These are phyloP conservation scores for Warburgia ugandensis DNA, from an alignment of 164 flowering plant genomes.

Conservation along the genomic window DNA sequence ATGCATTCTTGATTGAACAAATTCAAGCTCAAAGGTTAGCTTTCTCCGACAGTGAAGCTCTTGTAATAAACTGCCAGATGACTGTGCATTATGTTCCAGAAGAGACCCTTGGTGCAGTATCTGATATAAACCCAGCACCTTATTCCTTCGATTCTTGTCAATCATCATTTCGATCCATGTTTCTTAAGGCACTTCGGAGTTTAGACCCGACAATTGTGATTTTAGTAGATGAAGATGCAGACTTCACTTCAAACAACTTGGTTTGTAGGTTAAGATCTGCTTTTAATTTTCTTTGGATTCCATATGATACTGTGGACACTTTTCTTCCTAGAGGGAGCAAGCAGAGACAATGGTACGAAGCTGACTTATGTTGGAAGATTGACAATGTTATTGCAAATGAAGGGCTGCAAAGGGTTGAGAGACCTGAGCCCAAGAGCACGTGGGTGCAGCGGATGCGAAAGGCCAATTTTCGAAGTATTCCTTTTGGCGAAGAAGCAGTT, in stretches of 20 bases:
- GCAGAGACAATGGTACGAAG: slow-evolving; percentile 82
- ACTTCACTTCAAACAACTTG: slow-evolving; percentile 60
- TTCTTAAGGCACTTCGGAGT: slow-evolving; percentile 47
- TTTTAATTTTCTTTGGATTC: slow-evolving; percentile 79
- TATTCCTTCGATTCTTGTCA: too few species aligned
- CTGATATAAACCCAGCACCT: slow-evolving; percentile 9
- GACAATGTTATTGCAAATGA: slow-evolving; percentile 79
- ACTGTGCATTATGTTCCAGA: slow-evolving; percentile 72
- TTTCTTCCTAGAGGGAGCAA: slow-evolving; percentile 59
- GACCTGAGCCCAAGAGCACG: slow-evolving; percentile 54
- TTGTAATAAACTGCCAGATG: slow-evolving; percentile 85
- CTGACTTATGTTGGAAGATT: slow-evolving; percentile 75
- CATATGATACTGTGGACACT: slow-evolving; percentile 75
- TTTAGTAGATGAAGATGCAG: slow-evolving; percentile 84
- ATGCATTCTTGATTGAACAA: slow-evolving; percentile 54
- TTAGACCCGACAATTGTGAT: slow-evolving; percentile 63
- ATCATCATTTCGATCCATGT: slow-evolving; percentile 33
- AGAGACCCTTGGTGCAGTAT: slow-evolving; percentile 31
- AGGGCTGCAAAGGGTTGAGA: slow-evolving; percentile 62
- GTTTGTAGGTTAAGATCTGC: slow-evolving; percentile 68
- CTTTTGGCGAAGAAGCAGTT: slow-evolving; percentile 58
- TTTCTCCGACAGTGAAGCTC: slow-evolving; percentile 39
- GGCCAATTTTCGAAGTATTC: slow-evolving; percentile 39
- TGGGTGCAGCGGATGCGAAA: slow-evolving; percentile 83
- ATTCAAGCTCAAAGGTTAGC: slow-evolving; percentile 35